Conservation (phyloP, 306 rosid genomes). For the Prunus davidiana region DNA sequence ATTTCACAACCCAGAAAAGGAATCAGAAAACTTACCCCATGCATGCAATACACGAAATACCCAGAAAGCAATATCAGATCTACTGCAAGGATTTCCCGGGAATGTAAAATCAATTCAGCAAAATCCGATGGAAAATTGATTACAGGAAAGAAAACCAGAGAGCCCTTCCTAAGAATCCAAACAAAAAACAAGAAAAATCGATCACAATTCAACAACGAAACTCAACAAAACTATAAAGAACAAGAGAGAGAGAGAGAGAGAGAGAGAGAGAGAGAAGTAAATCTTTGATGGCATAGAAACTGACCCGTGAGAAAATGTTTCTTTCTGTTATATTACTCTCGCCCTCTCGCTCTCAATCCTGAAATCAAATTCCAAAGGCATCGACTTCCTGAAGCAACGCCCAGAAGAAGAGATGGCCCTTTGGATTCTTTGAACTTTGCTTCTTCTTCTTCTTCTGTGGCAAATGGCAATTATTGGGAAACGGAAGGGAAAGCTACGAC, state of each 20-base stretch:
- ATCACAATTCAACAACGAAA: neutral
- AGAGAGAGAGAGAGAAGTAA: too few species aligned
- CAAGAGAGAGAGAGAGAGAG: neutral
- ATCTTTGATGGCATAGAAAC: neutral
- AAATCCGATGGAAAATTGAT: slow-evolving; percentile 20
- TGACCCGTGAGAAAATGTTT: slow-evolving; percentile 15
- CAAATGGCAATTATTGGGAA: slow-evolving; percentile 6
- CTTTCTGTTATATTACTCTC: neutral
- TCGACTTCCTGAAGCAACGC: neutral
- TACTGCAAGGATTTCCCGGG: slow-evolving; percentile 8
- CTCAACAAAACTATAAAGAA: neutral
- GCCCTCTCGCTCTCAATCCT: slow-evolving; percentile 12
- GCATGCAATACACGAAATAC: slow-evolving; percentile 29
- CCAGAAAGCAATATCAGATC: slow-evolving; percentile 31
- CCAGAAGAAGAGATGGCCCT: slow-evolving; percentile 13
- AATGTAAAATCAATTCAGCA: slow-evolving; percentile 12
- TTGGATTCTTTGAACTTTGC: neutral
- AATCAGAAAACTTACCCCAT: slow-evolving; percentile 59
- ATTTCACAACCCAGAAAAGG: slow-evolving; percentile 6
- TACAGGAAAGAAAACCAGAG: slow-evolving; percentile 30
- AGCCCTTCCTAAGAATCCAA: slow-evolving; percentile 23
- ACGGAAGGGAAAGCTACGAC: neutral
- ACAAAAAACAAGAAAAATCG: neutral
- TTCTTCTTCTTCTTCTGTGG: neutral
- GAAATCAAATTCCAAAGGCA: slow-evolving; percentile 20